Evolutionary conservation across 129 eudicot genomes (phyloP).

Genomic region (Logfia minima): DNA sequence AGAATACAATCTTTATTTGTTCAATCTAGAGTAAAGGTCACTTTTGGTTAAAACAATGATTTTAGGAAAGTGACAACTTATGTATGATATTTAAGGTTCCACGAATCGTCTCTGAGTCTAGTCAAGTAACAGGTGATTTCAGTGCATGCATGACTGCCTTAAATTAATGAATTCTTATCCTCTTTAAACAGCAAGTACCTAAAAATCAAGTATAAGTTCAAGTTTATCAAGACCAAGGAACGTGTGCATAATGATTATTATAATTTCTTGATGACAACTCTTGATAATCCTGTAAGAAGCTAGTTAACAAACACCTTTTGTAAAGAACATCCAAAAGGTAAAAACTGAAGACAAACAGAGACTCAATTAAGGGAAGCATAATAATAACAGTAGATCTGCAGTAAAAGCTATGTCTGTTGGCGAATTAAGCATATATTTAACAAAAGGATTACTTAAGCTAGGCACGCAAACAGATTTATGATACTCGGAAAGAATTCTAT

Average conservation of each 20-base stretch:
- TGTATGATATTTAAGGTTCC: conserved; percentile 21
- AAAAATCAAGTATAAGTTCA: conserved; percentile 1
- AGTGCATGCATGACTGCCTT: conserved; percentile 7
- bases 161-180: conserved; percentile 17
- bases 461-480: not conserved
- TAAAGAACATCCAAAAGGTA: conserved; percentile 12
- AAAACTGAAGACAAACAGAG: not conserved
- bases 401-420: not conserved
- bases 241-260: conserved; percentile 9
- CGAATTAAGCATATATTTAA: not conserved
- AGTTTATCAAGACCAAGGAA: not conserved
- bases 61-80: conserved; percentile 18
- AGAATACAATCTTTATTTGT: conserved; percentile 2
- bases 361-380: not conserved
- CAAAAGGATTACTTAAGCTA: not conserved
- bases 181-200: conserved; percentile 17
- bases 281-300: conserved; percentile 1
- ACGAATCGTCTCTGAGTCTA: not conserved
- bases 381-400: not conserved
- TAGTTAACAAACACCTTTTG: not conserved
- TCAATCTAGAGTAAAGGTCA: conserved; percentile 13
- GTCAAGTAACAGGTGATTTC: not conserved
- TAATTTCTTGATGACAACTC: conserved; percentile 5
- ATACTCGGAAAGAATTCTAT: not conserved
- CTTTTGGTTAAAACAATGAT: conserved; percentile 28